A percentile compares a stretch with the other conserved stretches of the same genome.
phyloP scores from a whole-genome alignment of 257 asterid species.

The Verbena officinalis region DNA sequence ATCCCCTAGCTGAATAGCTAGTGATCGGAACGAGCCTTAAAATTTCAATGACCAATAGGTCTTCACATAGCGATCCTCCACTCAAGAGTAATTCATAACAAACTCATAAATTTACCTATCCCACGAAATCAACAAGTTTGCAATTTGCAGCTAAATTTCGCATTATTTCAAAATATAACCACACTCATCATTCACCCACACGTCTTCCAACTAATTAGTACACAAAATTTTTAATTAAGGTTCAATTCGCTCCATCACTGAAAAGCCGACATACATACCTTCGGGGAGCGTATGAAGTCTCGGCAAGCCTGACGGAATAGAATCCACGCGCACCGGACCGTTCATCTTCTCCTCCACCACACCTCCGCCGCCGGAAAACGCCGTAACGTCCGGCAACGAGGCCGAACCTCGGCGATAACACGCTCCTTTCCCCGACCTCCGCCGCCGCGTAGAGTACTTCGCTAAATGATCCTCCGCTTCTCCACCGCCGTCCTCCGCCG shows the following conservation, averaged over 20 bases:
- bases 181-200: not conserved
- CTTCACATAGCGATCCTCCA: not conserved
- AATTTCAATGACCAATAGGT: not conserved
- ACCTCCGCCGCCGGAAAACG: constrained; percentile 36
- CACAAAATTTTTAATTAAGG: not conserved
- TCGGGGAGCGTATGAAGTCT: constrained; percentile 58
- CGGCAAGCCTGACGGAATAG: constrained; percentile 62
- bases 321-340: constrained; percentile 45
- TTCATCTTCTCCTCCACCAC: constrained; percentile 46
- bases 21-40: not conserved
- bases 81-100: not conserved
- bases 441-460: constrained; percentile 31
- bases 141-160: not conserved
- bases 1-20: not conserved
- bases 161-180: not conserved
- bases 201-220: not conserved
- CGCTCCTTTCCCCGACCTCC: constrained; percentile 44
- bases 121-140: not conserved
- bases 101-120: not conserved
- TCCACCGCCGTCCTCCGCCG: constrained; percentile 27
- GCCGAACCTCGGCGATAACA: constrained; percentile 46
- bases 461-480: constrained; percentile 37
- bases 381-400: constrained; percentile 54
- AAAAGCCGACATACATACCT: constrained; percentile 43
- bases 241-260: not conserved